These are phyloP conservation scores for Yamagishiella unicocca DNA, from an alignment of 139 green algal species.

Conservation along the genomic window DNA sequence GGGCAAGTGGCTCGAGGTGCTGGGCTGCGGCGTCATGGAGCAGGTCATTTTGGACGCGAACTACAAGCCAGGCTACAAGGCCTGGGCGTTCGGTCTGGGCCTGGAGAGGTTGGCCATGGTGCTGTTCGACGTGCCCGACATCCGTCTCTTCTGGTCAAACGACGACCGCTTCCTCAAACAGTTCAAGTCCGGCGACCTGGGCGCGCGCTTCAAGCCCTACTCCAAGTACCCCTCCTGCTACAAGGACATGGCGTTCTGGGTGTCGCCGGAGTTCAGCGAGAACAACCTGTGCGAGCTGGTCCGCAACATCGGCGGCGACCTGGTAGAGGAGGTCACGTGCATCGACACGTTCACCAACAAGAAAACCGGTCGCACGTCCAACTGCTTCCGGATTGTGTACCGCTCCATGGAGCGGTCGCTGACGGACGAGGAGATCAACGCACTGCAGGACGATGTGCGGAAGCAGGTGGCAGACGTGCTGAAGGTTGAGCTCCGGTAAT, in stretches of 20 bases:
- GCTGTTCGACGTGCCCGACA: conserved; percentile 99
- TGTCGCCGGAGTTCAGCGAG: conserved; percentile 92
- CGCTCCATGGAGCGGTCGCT: conserved; percentile 92
- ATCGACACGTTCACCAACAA: conserved; percentile 98
- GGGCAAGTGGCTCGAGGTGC: conserved; percentile 98
- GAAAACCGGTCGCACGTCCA: conserved; percentile 89
- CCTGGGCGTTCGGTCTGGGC: conserved; percentile 95
- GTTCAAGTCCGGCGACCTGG: conserved; percentile 80
- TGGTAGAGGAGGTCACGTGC: conserved; percentile 96
- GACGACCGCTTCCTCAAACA: conserved; percentile 95
- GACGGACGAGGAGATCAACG: conserved; percentile 98
- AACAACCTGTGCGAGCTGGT: conserved; percentile 99
- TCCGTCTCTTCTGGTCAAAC: conserved; percentile 94
- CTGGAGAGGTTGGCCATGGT: conserved; percentile 99
- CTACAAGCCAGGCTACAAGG: conserved; percentile 71
- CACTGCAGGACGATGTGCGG: conserved; percentile 88
- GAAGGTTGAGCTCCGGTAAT: conserved; percentile 82
- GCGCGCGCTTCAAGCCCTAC: conserved; percentile 94
- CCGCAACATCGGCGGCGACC: conserved; percentile 78
- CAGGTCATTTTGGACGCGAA: conserved; percentile 92
- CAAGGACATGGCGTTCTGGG: conserved; percentile 99
- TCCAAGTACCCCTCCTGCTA: conserved; percentile 97
- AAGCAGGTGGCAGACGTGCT: conserved; percentile 68
- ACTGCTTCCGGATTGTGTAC: conserved; percentile 98
- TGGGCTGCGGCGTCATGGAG: conserved; percentile 98